Percentiles rank a stretch among this genome's conserved stretches.
These are phyloP conservation scores for Colletotrichum agaves DNA, from an alignment of 2,329 filamentous ascomycete genomes.

Conservation along the genomic window DNA sequence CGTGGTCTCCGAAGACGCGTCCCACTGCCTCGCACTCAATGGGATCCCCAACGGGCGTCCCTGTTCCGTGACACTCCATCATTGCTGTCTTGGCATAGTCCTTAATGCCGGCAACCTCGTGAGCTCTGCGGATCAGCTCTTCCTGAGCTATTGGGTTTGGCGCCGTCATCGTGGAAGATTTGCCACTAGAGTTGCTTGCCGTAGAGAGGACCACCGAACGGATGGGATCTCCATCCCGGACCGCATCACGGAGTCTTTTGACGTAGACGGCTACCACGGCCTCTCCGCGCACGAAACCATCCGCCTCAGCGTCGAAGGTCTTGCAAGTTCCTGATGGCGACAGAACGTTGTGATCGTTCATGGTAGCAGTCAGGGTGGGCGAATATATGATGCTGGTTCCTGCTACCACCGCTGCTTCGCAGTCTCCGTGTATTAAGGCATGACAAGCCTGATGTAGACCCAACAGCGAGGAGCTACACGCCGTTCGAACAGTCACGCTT, in stretches of 20 bases:
- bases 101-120: constrained; percentile 44
- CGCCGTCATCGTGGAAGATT: constrained; percentile 50
- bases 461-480: constrained; percentile 51
- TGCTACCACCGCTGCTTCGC: constrained; percentile 48
- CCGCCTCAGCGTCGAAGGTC: constrained; percentile 55
- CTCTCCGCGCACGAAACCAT: constrained; percentile 64
- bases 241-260: constrained; percentile 57
- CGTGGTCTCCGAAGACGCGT: constrained; percentile 43
- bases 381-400: constrained; percentile 50
- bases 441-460: constrained; percentile 50
- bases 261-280: constrained; percentile 56
- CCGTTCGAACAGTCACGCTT: constrained; percentile 50
- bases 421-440: constrained; percentile 42
- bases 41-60: constrained; percentile 54
- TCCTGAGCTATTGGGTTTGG: constrained; percentile 50
- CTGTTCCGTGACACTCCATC: constrained; percentile 54
- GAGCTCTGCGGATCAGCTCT: constrained; percentile 50
- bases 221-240: constrained; percentile 58
- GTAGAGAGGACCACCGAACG: constrained; percentile 52
- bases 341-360: constrained; percentile 50
- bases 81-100: constrained; percentile 44
- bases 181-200: constrained; percentile 58
- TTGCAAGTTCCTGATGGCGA: constrained; percentile 46
- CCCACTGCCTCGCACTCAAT: constrained; percentile 51
- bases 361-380: constrained; percentile 44